Base-by-base conservation (phyloP, 163 green algal species). In the Chlamydomonas reinhardtii region DNA sequence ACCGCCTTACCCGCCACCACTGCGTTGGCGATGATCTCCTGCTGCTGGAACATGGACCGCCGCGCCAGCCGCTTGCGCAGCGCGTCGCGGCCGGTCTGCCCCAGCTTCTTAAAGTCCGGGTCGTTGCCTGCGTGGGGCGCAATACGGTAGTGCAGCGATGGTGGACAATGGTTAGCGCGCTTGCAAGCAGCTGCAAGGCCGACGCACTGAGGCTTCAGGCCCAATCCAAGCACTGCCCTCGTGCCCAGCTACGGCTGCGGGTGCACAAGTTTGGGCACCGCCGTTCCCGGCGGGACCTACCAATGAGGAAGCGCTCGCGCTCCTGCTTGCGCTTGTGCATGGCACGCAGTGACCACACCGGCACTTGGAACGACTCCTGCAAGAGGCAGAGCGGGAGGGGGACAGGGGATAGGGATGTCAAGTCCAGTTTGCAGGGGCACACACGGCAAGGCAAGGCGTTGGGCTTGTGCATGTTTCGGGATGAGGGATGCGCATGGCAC, bases 361-460 rank as follows among this genome's bases (percentile, higher is more conserved):
- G 79, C 24, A 85, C 79, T 56, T 85, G 22, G 79, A 85, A 85
- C 15, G 79, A 85, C 43, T 77, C 79, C 79, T 85, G 79, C 56
- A 25, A 34, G 68, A 1, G 17, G 43, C 20, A 65, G 14, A 32
- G 43, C 39, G 66, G 48, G 35, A 29, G 4, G 43, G 65, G 29
- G 4, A 54, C n/a, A 2, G n/a, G 12, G 29, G 65, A 72, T 27
- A 4, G 4, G 5, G 39, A 72, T 31, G 32, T 16, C 31, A 54
- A 32, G 20, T 2, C 31, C 35, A 71, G 11, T 37, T 32, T 37
- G 65, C 24, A 34, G 15, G 65, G 2, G 65, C 24, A 48, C 39
- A 48, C 39, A 48, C 39, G 39, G 39, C 39, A 48, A 48, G 39
- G n/a, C n/a, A n/a, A n/a, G n/a, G n/a, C n/a, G n/a, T n/a, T n/a